Base-by-base conservation (phyloP, 768 basidiomycete species). In the Rhizopogon vinicolor region DNA sequence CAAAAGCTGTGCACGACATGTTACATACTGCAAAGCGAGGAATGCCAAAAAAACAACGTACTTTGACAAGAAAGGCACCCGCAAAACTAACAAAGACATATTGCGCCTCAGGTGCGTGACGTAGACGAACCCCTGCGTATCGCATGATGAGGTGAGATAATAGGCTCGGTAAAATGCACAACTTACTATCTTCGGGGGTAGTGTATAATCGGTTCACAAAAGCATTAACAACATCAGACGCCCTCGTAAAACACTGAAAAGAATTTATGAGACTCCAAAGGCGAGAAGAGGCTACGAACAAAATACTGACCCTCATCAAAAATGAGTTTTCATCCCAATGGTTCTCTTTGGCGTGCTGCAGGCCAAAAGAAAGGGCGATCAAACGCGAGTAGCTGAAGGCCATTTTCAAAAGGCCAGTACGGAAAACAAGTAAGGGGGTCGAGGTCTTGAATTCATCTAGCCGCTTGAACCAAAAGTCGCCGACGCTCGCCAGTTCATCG, bases 1-100 rank as follows among this genome's bases (percentile, higher is more conserved):
- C 12, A 93, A 75, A n/a, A 92, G 78, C 86, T 87, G 58, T 13
- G 7, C 44, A 49, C 29, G 41, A 52, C 25, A 18, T 25, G 39
- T 49, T 8, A 40, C 28, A 10, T 13, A 19, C 25, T 35, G 48
- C 31, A 51, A 52, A 29, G 6, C 25, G 29, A 49, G 37, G 25
- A 28, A 31, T 9, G n/a, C 29, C 41, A 19, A 5, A 42, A 44
- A n/a, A 6, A 5, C 18, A 25, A 48, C 70, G 48, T 64, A 85
- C 87, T 77, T 93, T 92, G 59, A 93, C 79, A 14, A 93, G 75
- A 75, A 93, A 93, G 2, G 90, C 85, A 8, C 85, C 83, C 9
- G 91, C 90, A 58, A 91, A 92, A 0, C 86, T 89, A 25, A 85
- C 78, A 61, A 92, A 90, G 9, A 92, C 84, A 57, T 83, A 85